Percentiles rank a stretch among this genome's conserved stretches.
These are phyloP conservation scores for Akebia trifoliata DNA, from an alignment of 164 flowering plant species.

Conservation along the genomic window DNA sequence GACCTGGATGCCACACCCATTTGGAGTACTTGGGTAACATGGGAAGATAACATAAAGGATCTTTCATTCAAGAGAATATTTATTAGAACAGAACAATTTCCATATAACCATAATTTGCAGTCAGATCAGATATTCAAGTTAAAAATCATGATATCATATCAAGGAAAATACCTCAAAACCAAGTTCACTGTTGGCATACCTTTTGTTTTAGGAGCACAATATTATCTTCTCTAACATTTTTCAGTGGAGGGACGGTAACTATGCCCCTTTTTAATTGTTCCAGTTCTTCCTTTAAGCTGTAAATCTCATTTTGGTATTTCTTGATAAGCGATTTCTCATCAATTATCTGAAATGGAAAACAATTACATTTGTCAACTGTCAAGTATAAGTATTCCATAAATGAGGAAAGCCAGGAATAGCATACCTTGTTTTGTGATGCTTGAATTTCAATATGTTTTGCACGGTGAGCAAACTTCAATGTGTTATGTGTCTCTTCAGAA, in stretches of 20 bases:
- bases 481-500: slow-evolving; percentile 96
- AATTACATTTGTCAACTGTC: slow-evolving; percentile 14
- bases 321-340: slow-evolving; percentile 98
- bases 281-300: slow-evolving; percentile 75
- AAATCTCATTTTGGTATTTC: slow-evolving; percentile 94
- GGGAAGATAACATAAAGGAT: no score
- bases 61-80: not conserved
- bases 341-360: slow-evolving; percentile 58
- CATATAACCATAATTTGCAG: not conserved
- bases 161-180: not conserved
- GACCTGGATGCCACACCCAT: no score
- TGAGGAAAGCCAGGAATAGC: slow-evolving; percentile 2
- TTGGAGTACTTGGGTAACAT: no score
- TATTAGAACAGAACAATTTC: not conserved
- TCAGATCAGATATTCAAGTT: not conserved
- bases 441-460: slow-evolving; percentile 96
- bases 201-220: slow-evolving; percentile 75
- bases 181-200: slow-evolving; percentile 36
- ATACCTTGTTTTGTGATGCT: slow-evolving; percentile 93
- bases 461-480: slow-evolving; percentile 97
- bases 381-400: slow-evolving; percentile 1
- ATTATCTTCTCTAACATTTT: slow-evolving; percentile 59
- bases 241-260: slow-evolving; percentile 45
- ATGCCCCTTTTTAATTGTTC: slow-evolving; percentile 81
- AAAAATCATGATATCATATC: not conserved